Base-by-base conservation (phyloP, 176 grass and related monocot species). In the Olyra latifolia region DNA sequence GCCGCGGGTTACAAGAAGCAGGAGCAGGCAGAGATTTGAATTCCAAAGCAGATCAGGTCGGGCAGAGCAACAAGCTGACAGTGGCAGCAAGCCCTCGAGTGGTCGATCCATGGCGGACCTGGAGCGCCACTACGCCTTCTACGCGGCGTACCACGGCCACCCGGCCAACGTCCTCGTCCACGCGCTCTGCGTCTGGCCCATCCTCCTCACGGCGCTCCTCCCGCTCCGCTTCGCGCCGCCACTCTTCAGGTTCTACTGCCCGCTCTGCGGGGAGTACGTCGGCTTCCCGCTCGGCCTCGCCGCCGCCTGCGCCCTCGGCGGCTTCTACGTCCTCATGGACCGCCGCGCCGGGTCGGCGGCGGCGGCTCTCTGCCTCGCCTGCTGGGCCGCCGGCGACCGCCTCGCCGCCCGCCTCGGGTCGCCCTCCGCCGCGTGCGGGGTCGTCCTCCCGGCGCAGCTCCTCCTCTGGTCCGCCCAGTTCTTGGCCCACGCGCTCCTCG, bases 151-250 rank as follows among this genome's bases (percentile, higher is more conserved):
- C 62, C 62, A 65, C 62, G 3, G 28, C 32, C 16, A 65, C 62
- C 62, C 32, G 62, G 32, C 3, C 8, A 65, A 65, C 62, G 0
- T 65, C 6, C 62, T 65, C 3, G 62, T 65, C 7, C 62, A 65
- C 62, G 13, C 8, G 2, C 17, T 40, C 13, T 65, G 62, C 62
- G 62, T 65, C 8, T 65, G 62, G 62, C 62, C 62, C 32, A 65
- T 65, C 62, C 62, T 65, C 32, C 17, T 65, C 62, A 65, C 32
- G 8, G 62, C 62, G 32, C 7, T 65, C 16, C 32, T 65, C 27
- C 32, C 62, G 32, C 62, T 65, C 62, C 32, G 62, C 17, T 65
- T 39, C 32, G 62, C 62, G 62, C 62, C 62, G 62, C 62, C 62
- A 8, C 30, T 38, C 17, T 9, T 65, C 32, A 30, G 32, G 0